Conservation (phyloP, 139 green algal species). For the Coccomyxa sp. region DNA sequence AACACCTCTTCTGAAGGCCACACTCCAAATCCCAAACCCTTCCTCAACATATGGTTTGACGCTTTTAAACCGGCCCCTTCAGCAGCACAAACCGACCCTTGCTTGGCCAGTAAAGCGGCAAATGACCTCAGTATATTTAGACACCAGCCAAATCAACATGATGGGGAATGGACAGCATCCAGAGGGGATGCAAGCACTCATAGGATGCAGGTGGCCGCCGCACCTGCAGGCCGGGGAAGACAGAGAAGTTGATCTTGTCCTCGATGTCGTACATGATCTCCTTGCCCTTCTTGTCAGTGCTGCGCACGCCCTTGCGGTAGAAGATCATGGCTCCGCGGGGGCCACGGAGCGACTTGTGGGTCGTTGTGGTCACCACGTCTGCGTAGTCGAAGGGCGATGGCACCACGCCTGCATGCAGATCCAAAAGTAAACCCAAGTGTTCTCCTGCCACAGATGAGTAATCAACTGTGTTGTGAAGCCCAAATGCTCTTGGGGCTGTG, state of each 20-base stretch:
- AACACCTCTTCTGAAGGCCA: no score
- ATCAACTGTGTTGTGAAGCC: no score
- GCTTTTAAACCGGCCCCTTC: no score
- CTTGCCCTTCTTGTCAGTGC: slow-evolving; percentile 81
- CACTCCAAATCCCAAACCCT: no score
- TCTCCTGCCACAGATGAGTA: background rate
- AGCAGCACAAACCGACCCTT: no score
- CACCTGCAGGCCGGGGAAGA: slow-evolving; percentile 81
- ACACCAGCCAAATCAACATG: no score
- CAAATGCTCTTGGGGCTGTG: background rate
- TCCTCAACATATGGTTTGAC: no score
- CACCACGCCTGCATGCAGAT: slow-evolving; percentile 61
- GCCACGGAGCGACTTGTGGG: slow-evolving; percentile 94
- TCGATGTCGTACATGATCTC: slow-evolving; percentile 85
- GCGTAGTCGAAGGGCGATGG: slow-evolving; percentile 88
- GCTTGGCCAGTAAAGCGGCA: no score
- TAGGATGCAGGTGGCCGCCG: background rate
- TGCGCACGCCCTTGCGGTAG: slow-evolving; percentile 83
- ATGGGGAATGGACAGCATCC: no score
- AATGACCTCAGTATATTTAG: no score
- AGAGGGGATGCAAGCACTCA: no score
- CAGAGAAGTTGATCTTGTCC: slow-evolving; percentile 95
- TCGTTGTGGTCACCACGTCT: slow-evolving; percentile 98
- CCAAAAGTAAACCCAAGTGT: background rate
- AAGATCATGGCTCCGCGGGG: slow-evolving; percentile 96